Conservation (phyloP, 768 basidiomycete genomes). For the Leccinum arenicola region DNA sequence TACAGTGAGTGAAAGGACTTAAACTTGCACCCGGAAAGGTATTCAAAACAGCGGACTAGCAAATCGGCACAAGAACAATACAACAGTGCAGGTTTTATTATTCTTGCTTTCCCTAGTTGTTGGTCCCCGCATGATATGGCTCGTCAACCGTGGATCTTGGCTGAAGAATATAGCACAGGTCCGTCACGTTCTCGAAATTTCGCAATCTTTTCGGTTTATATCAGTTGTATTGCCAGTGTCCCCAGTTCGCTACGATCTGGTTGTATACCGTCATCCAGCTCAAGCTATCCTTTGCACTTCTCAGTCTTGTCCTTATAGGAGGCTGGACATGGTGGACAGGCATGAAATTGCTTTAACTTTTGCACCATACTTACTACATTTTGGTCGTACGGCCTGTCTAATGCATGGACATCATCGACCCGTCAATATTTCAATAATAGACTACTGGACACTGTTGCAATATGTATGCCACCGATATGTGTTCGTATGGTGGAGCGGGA, state of each 20-base stretch:
- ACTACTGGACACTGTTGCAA: background rate
- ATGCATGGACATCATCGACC: constrained; percentile 1
- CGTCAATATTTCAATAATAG: background rate
- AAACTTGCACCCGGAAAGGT: background rate
- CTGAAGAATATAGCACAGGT: constrained; percentile 75
- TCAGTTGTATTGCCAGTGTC: constrained; percentile 45
- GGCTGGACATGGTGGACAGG: constrained; percentile 62
- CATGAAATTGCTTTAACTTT: constrained; percentile 39
- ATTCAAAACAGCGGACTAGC: constrained; percentile 34
- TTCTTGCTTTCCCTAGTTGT: constrained; percentile 55
- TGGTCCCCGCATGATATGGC: constrained; percentile 68
- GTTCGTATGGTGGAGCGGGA: constrained; percentile 1
- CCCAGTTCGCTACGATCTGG: constrained; percentile 78
- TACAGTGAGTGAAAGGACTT: constrained; percentile 21
- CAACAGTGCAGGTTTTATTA: constrained; percentile 52
- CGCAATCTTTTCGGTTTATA: background rate
- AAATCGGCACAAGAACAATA: constrained; percentile 57
- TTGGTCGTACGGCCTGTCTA: background rate
- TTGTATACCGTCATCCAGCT: constrained; percentile 72
- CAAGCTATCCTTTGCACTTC: constrained; percentile 57
- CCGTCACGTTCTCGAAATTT: background rate
- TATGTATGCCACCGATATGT: constrained; percentile 12
- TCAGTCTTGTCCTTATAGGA: constrained; percentile 53
- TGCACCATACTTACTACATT: background rate
- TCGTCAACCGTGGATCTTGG: constrained; percentile 70